A percentile compares a stretch with the other conserved stretches of the same genome.
Evolutionary conservation across 2,329 filamentous ascomycete genomes (phyloP).

Genomic region (Stromatinia cepivora): DNA sequence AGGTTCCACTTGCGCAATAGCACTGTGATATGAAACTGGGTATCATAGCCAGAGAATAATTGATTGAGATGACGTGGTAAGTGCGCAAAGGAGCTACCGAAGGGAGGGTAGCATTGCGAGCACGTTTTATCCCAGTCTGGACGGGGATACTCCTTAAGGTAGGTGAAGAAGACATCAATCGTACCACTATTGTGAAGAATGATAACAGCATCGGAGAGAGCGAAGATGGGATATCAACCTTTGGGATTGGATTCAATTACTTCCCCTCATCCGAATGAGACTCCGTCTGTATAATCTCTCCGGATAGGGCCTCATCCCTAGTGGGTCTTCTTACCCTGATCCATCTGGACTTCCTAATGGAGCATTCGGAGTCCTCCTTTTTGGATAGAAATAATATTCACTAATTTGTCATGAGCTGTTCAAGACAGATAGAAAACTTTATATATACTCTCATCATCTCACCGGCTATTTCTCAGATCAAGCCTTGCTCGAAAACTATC

Average conservation of each 20-base stretch:
- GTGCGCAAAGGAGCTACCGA: background rate
- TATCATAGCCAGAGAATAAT: background rate
- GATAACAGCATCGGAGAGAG: conserved; percentile 4
- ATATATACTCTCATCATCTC: conserved; percentile 2
- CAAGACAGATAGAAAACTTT: background rate
- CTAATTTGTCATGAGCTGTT: background rate
- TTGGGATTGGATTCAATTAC: background rate
- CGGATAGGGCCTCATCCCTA: background rate
- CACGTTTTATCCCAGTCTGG: background rate
- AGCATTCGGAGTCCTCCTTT: conserved; percentile 4
- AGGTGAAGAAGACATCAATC: background rate
- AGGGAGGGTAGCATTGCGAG: background rate
- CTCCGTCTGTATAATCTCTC: background rate
- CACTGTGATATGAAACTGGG: background rate
- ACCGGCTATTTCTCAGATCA: background rate
- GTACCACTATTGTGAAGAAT: background rate
- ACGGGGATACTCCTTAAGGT: background rate
- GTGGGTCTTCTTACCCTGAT: background rate
- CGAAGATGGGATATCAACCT: background rate
- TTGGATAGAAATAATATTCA: background rate
- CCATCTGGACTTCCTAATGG: background rate
- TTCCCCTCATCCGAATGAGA: background rate
- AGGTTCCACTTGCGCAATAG: background rate
- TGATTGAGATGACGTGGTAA: conserved; percentile 7
- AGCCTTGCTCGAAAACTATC: background rate